Evolutionary conservation across 495 filamentous ascomycete species (phyloP).

Genomic region (Friedmanniomyces endolithicus): DNA sequence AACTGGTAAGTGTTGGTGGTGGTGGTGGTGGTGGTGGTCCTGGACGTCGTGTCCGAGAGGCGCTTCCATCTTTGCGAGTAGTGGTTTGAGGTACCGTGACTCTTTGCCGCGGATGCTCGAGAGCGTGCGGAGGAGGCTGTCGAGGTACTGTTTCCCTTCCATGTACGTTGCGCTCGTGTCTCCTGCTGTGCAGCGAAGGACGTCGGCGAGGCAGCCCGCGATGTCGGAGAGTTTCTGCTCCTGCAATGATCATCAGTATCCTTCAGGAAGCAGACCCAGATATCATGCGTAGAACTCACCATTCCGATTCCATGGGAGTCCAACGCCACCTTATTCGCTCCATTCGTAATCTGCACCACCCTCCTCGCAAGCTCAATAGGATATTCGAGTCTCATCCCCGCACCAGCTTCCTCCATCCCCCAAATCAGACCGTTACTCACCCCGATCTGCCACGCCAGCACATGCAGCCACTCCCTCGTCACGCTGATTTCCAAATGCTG

Average conservation of each 20-base stretch:
- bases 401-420: constrained; percentile 14
- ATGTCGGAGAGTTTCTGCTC: constrained; percentile 25
- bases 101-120: constrained; percentile 23
- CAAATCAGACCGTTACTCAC: constrained; percentile 24
- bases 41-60: constrained; percentile 14
- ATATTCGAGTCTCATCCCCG: constrained; percentile 23
- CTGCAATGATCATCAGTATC: constrained; percentile 1
- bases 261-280: not conserved
- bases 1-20: not conserved
- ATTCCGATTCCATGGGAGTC: constrained; percentile 25
- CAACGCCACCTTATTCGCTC: constrained; percentile 12
- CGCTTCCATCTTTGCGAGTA: constrained; percentile 16
- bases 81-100: constrained; percentile 18
- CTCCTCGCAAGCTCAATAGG: constrained; percentile 22
- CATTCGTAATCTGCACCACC: constrained; percentile 20
- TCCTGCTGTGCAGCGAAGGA: constrained; percentile 21
- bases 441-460: constrained; percentile 26
- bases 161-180: constrained; percentile 13
- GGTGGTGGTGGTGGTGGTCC: not conserved
- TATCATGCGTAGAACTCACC: constrained; percentile 6
- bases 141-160: constrained; percentile 22
- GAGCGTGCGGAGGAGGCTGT: constrained; percentile 19
- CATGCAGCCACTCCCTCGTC: constrained; percentile 22
- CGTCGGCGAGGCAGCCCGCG: constrained; percentile 22
- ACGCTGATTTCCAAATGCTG: constrained; percentile 23